Evolutionary conservation across 805 yeast species (phyloP).

Genomic region (Wickerhamiella domercqiae): DNA sequence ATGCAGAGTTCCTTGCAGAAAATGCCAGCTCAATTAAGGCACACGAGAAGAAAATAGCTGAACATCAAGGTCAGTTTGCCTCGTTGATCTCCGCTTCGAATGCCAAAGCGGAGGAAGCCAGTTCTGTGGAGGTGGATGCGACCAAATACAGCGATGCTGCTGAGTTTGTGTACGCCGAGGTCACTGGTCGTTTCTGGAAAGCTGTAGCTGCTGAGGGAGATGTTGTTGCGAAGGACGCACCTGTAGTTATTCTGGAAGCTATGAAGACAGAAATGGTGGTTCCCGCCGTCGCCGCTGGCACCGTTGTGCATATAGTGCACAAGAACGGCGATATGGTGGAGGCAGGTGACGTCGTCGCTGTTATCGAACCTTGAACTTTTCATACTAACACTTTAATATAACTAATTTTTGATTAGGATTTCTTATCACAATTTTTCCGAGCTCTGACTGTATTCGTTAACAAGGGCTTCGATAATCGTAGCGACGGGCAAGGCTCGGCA

Average conservation of each 20-base stretch:
- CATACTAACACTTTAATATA: too few relatives aligned
- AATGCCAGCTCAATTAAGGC: constrained; percentile 55
- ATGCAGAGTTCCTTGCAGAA: constrained; percentile 60
- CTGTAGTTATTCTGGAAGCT: constrained; percentile 82
- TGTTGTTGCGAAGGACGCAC: constrained; percentile 55
- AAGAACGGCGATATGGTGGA: constrained; percentile 92
- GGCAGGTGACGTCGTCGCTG: constrained; percentile 89
- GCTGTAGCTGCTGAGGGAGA: constrained; percentile 70
- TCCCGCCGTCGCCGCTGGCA: constrained; percentile 36
- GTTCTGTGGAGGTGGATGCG: constrained; percentile 22
- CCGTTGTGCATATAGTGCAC: constrained; percentile 33
- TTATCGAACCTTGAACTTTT: constrained; percentile 33
- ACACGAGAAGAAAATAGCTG: constrained; percentile 35
- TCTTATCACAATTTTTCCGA: too few relatives aligned
- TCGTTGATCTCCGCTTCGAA: constrained; percentile 46
- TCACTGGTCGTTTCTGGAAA: constrained; percentile 94
- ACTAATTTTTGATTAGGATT: too few relatives aligned
- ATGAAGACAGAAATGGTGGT: constrained; percentile 98
- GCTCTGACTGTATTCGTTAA: too few relatives aligned
- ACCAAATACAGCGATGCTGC: constrained; percentile 64
- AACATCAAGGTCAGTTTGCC: constrained; percentile 74
- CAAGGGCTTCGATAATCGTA: too few relatives aligned
- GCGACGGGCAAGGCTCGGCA: too few relatives aligned
- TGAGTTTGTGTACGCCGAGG: constrained; percentile 78
- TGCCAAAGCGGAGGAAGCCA: constrained; percentile 18